Base-by-base conservation (phyloP, 306 rosid species). In the Luffa aegyptiaca region DNA sequence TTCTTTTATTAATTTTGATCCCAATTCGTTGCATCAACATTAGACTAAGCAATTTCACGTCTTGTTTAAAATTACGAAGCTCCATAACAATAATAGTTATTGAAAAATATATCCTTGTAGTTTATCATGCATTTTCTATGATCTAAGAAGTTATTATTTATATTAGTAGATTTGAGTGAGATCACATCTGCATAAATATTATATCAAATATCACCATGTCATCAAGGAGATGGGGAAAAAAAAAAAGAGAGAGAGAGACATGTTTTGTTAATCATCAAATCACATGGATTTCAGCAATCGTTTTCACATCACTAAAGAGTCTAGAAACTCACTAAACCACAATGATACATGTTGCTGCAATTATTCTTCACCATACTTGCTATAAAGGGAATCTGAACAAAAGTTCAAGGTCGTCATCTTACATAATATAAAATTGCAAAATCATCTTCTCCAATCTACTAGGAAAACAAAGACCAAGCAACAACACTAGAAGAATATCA, bases 21-120 rank as follows among this genome's bases (percentile, higher is more conserved):
- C 78, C 61, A 74, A 51, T 49, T 74, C 31, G 49, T 72, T 72
- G 45, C 78, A 33, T 74, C 57, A 51, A 74, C 45, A 51, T 51
- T 31, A 51, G 61, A 48, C 62, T 33, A 74, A 74, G 39, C 44
- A 74, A 20, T 36, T 49, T 8, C 57, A 74, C 55, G n/a, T 46
- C n/a, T 46, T 35, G 45, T 36, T 72, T 7, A 26, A 31, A 72
- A 72, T 49, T 73, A 51, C 62, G 62, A 35, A 35, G 45, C 17
- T 52, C 14, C 46, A 35, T 16, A 10, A 26, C 55, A 70, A 33
- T 74, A 51, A 8, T 13, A 49, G 59, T 31, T 48, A 74, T 33
- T 52, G 62, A 74, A 74, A 51, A 74, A 52, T 9, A 74, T 9
- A 51, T 35, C 45, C 63, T 14, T 33, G 62, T 51, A 51, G 46